Base-by-base conservation (phyloP, 345 rosid species). In the Heritiera fomes region DNA sequence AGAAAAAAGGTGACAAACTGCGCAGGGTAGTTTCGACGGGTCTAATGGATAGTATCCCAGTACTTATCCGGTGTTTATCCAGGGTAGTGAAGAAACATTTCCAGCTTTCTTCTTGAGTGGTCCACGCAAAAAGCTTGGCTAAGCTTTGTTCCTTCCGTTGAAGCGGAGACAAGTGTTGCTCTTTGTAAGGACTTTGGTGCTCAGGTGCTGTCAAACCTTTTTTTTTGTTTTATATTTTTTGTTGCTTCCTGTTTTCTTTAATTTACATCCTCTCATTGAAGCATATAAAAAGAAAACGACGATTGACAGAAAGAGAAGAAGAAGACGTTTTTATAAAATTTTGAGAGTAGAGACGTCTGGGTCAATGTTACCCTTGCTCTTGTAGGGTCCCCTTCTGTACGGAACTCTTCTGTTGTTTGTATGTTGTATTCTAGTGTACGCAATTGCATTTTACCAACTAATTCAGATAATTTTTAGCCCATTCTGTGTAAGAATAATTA, bases 301-400 rank as follows among this genome's bases (percentile, higher is more conserved):
- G 45, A 75, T 5, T 67, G 52, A 79, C 77, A 62, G 40, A 53
- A 78, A 80, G 81, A 77, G 82, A 73, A 60, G 82, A 73, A 60
- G 65, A 69, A 72, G 82, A 75, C 77, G 66, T 77, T 62, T 77
- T 83, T 63, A 80, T 59, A 46, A 77, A 81, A 73, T 81, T 85
- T 84, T 85, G 83, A 68, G 76, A 73, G 76, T 71, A 49, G 68
- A 69, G 52, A 65, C 67, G 71, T 34, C 77, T 71, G 71, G 64
- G 34, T 10, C 32, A 7, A 15, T 82, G 76, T 66, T 66, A 10
- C 43, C 52, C 79, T 76, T 82, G 81, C 76, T 62, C 76, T 38
- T 81, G 74, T 67, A 64, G 23, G 80, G 75, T 28, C 53, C 50
- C 47, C 8, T 12, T 23, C 5, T 17, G 67, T 78, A 83, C 41